phyloP scores from a whole-genome alignment of 1,139 yeast genomes.

The Pneumocystis jirovecii region DNA sequence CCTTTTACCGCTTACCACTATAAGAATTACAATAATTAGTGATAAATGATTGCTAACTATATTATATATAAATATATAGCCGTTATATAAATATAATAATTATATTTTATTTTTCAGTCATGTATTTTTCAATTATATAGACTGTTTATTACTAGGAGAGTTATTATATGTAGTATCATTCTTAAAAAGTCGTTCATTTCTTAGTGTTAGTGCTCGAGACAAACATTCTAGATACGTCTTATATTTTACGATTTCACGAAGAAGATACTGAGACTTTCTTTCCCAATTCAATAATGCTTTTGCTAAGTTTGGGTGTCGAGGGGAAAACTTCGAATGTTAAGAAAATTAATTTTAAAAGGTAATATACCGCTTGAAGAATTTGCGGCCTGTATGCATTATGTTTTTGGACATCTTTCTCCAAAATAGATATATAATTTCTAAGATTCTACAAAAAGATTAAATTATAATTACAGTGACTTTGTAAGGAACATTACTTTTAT shows the following conservation, averaged over 20 bases:
- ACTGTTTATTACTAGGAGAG: not conserved
- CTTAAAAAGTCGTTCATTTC: not conserved
- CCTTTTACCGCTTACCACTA: not conserved
- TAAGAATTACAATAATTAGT: not conserved
- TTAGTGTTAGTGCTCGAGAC: constrained; percentile 16
- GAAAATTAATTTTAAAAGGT: constrained; percentile 11
- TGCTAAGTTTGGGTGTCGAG: constrained; percentile 18
- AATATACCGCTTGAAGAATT: constrained; percentile 1
- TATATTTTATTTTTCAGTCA: not conserved
- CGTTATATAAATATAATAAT: not conserved
- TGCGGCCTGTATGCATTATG: constrained; percentile 17
- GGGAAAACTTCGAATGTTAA: constrained; percentile 19
- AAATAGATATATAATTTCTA: constrained; percentile 16
- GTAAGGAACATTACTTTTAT: not conserved
- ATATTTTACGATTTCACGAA: constrained; percentile 23
- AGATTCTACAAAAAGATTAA: constrained; percentile 15
- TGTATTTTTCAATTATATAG: not conserved
- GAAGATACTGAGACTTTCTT: constrained; percentile 20
- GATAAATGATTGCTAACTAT: not conserved
- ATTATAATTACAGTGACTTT: not conserved
- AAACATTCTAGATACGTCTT: constrained; percentile 20
- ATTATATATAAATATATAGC: not conserved
- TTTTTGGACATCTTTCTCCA: constrained; percentile 18
- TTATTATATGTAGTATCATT: not conserved
- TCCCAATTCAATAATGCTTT: constrained; percentile 26